Evolutionary conservation across 164 flowering plant species (phyloP), one percentile per base, ranked within the genome.

Genomic region (Chimonanthus praecox): DNA sequence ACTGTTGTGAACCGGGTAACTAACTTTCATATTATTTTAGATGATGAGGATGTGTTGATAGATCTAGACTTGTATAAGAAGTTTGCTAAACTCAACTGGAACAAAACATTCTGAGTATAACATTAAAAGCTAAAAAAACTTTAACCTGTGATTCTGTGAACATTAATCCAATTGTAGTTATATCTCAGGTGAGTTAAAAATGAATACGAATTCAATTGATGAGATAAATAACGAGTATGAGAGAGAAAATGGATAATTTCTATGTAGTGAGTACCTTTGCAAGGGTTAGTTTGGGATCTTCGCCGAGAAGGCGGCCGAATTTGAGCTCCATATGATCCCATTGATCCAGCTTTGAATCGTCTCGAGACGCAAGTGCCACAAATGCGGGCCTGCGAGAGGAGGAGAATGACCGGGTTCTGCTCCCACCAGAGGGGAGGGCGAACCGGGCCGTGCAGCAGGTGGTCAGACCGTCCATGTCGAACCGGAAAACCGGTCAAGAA

Each of bases 261-360:
- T 2, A 21, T 7, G 9, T 2, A 66, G 46, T 2, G 10, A 47
- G 13, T 68, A 93, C 99, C 98, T 95, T 95, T 16, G 98, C 96
- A 1, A 91, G 77, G 67, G 99, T 91, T 43, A 95, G 85, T 73
- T 93, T 90, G 54, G 99, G 99, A 85, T 95, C 96, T 84, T 95
- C 99, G 13, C 98, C 99, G 50, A 95, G 62, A 80, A 90, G 45
- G 20, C 82, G 80, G n/a, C 97, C 99, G 71, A 91, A 92, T 79
- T 95, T 88, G 83, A 95, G 90, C 86, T 91, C 98, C 97, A 92
- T 91, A 72, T 76, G 82, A 76, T 95, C 99, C 89, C 87, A 81
- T 11, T 82, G 70, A 78, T 90, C 87, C 58, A 95, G 78, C 64
- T 86, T 78, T 0, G 89, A 78, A 48, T 82, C 90, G 64, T 83